These are phyloP conservation scores for Dichomitus squalens DNA, from an alignment of 1,284 basidiomycete genomes.

Conservation along the genomic window DNA sequence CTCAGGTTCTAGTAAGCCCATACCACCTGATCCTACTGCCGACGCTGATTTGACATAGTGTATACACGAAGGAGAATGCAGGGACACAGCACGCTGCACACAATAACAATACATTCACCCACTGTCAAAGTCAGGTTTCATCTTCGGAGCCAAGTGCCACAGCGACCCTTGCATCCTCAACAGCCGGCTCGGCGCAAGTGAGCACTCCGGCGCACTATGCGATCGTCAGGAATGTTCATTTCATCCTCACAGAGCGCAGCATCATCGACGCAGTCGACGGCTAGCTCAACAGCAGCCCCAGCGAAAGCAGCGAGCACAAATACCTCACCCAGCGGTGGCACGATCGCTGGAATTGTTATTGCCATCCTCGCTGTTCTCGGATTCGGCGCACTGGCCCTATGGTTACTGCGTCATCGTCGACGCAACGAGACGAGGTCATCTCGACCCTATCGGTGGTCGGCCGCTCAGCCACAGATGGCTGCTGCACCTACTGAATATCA, in stretches of 20 bases:
- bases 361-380: background rate
- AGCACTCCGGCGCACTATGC: too few species aligned
- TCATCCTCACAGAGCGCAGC: too few species aligned
- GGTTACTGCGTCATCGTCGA: background rate
- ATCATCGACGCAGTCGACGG: background rate
- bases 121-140: slow-evolving; percentile 10
- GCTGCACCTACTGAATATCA: background rate
- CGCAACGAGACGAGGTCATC: background rate
- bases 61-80: slow-evolving; percentile 14
- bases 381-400: background rate
- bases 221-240: too few species aligned
- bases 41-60: background rate
- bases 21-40: background rate
- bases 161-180: too few species aligned
- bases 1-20: background rate
- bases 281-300: background rate
- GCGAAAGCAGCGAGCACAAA: background rate
- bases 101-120: slow-evolving; percentile 16
- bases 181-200: too few species aligned
- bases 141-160: too few species aligned
- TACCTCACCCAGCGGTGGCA: background rate
- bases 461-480: background rate
- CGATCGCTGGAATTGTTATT: background rate
- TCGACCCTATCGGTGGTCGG: background rate
- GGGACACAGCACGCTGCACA: slow-evolving; percentile 6